These are phyloP conservation scores for Dentipellis fragilis DNA, from an alignment of 768 basidiomycete genomes.

Conservation along the genomic window DNA sequence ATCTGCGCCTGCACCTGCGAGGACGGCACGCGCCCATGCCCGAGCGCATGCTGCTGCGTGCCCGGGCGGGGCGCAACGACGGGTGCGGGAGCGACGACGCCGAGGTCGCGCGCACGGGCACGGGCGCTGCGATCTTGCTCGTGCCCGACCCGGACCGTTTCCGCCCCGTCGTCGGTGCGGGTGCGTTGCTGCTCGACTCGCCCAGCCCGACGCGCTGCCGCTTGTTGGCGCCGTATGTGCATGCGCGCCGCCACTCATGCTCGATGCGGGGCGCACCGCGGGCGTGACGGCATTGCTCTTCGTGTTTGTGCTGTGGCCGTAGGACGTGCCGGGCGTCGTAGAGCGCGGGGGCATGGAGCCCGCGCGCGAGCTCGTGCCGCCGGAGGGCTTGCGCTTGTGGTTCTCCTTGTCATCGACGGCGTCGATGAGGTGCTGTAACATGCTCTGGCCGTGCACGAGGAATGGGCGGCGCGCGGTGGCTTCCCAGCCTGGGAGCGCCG, in stretches of 20 bases:
- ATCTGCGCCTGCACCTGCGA: conserved; percentile 19
- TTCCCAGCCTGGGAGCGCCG: conserved; percentile 81
- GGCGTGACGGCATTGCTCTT: conserved; percentile 45
- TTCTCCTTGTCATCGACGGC: conserved; percentile 75
- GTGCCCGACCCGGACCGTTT: conserved; percentile 1
- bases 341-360: conserved; percentile 54
- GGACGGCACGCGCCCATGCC: conserved; percentile 39
- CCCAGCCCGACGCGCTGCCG: conserved; percentile 38
- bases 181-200: conserved; percentile 22
- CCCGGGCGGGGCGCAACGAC: conserved; percentile 40
- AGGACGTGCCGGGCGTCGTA: conserved; percentile 40
- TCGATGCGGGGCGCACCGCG: conserved; percentile 46
- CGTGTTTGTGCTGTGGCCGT: conserved; percentile 15
- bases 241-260: conserved; percentile 24
- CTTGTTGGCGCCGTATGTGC: conserved; percentile 50
- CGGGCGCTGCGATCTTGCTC: conserved; percentile 17
- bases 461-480: conserved; percentile 61
- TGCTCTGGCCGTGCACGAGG: conserved; percentile 75
- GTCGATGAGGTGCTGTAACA: conserved; percentile 71
- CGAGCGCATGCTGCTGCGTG: conserved; percentile 43
- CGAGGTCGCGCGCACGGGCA: conserved; percentile 5
- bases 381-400: neutral
- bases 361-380: conserved; percentile 21
- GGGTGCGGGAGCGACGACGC: conserved; percentile 26
- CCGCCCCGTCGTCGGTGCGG: conserved; percentile 25